A percentile compares a stretch with the other conserved stretches of the same genome.
Evolutionary conservation across 371 early-diverging fungal genomes (phyloP).

Genomic region (Mucor lusitanicus): DNA sequence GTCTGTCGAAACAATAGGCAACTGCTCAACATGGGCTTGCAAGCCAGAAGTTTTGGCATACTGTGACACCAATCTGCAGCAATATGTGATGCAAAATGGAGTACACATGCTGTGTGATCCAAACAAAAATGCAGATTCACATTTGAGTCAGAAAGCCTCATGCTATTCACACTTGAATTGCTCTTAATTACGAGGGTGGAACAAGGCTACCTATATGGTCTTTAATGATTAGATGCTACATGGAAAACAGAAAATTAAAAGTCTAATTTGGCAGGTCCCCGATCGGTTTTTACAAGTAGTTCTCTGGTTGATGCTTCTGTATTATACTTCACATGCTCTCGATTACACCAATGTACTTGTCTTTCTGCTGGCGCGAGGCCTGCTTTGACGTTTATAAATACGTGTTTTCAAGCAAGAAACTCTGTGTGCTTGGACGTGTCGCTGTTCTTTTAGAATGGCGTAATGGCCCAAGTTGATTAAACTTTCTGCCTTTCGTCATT

Average conservation of each 20-base stretch:
- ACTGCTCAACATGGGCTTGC: too few species aligned
- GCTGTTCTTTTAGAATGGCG: neutral
- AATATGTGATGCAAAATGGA: neutral
- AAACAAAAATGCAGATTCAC: neutral
- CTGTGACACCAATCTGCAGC: neutral
- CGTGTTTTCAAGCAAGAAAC: neutral
- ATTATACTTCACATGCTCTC: too few species aligned
- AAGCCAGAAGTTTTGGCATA: neutral
- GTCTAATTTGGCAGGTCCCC: neutral
- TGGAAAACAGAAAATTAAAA: neutral
- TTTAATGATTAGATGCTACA: too few species aligned
- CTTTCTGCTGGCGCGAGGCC: too few species aligned
- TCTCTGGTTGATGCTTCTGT: too few species aligned
- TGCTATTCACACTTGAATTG: too few species aligned
- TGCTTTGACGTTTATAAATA: too few species aligned
- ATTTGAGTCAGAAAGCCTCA: neutral
- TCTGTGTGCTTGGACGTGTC: neutral
- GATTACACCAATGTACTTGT: too few species aligned
- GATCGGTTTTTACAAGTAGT: neutral
- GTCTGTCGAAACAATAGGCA: neutral
- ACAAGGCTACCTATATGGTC: neutral
- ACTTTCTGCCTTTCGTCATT: neutral
- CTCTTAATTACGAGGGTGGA: neutral
- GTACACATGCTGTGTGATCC: neutral
- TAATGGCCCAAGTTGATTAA: neutral